Percentiles rank a stretch among this genome's conserved stretches.
These are phyloP conservation scores for Herpetospermum pedunculosum DNA, from an alignment of 306 rosid species.

Conservation along the genomic window DNA sequence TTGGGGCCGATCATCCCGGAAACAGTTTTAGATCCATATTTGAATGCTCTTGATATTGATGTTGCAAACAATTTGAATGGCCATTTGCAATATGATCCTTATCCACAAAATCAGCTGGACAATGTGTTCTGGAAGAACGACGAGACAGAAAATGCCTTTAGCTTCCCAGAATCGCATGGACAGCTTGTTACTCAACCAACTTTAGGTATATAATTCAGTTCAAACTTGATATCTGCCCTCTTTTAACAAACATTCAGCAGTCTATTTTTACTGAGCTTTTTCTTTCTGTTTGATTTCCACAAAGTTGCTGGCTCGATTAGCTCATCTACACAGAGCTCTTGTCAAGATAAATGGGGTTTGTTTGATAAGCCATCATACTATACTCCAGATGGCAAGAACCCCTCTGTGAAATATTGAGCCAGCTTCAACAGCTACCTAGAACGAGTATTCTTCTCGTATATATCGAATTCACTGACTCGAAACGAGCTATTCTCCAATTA, in stretches of 20 bases:
- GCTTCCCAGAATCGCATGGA: constrained; percentile 21
- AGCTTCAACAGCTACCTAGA: constrained; percentile 10
- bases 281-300: constrained; percentile 6
- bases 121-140: constrained; percentile 28
- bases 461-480: neutral
- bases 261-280: neutral
- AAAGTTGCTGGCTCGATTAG: constrained; percentile 10
- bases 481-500: neutral
- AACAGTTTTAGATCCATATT: constrained; percentile 21
- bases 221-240: neutral
- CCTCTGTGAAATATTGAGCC: constrained; percentile 5
- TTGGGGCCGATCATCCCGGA: constrained; percentile 32
- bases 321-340: constrained; percentile 1
- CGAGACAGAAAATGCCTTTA: constrained; percentile 17
- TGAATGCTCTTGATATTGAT: constrained; percentile 19
- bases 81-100: constrained; percentile 22
- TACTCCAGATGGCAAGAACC: constrained; percentile 3
- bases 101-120: constrained; percentile 18
- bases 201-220: constrained; percentile 46
- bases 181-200: constrained; percentile 30
- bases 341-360: neutral
- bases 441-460: neutral
- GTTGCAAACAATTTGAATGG: constrained; percentile 18
- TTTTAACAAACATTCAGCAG: neutral
- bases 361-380: constrained; percentile 9